phyloP scores from a whole-genome alignment of 257 asterid species.

The Salvia hispanica region DNA sequence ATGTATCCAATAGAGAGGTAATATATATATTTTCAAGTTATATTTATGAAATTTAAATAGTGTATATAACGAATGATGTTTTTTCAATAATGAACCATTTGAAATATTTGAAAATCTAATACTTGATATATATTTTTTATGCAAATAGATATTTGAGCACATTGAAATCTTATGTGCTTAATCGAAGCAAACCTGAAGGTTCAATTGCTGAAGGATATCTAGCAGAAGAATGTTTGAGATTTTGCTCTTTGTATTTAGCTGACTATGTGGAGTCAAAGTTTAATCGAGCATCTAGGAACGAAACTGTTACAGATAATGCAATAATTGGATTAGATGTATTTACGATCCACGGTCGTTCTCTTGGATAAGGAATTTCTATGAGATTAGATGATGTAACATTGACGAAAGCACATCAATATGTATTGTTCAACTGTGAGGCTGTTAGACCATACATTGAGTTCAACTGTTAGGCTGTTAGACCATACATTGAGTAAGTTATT shows the following conservation, averaged over 20 bases:
- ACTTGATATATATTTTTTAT: not conserved
- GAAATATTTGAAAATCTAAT: too few species aligned
- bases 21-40: too few species aligned
- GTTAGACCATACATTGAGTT: too few species aligned
- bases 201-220: slow-evolving; percentile 15
- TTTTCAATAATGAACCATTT: too few species aligned
- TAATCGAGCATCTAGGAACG: not conserved
- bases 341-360: not conserved
- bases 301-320: not conserved
- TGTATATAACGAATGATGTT: too few species aligned
- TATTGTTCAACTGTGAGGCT: not conserved
- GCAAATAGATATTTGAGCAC: not conserved
- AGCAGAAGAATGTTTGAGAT: slow-evolving; percentile 6
- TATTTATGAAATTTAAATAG: too few species aligned
- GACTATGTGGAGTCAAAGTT: slow-evolving; percentile 21
- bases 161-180: not conserved
- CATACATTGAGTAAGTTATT: slow-evolving; percentile 9
- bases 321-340: not conserved
- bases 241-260: slow-evolving; percentile 15
- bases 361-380: not conserved
- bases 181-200: not conserved
- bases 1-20: not conserved
- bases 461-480: too few species aligned
- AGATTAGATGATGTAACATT: not conserved
- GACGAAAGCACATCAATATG: slow-evolving; percentile 4